Base-by-base conservation (phyloP, 805 yeast genomes). In the Yarrowia deformans region DNA sequence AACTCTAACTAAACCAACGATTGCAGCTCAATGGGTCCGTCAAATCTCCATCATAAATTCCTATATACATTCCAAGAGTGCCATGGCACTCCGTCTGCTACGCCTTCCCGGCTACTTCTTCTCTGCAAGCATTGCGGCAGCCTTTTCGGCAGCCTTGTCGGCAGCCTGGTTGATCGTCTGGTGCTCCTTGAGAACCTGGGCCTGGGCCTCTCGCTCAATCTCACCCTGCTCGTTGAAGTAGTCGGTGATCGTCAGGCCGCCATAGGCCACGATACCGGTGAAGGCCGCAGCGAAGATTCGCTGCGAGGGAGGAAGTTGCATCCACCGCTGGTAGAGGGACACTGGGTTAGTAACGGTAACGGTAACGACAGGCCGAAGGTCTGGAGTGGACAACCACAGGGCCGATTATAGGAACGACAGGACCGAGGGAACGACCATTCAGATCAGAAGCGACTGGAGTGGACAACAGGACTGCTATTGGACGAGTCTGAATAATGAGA, bases 301-400 rank as follows among this genome's bases (percentile, higher is more conserved):
- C 12, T 49, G 56, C 8, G 35, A 52, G 1, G 37, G 13, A n/a
- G 68, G 68, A 2, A 63, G 6, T 14, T 48, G n/a, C 68, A 63
- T 63, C 68, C 68, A 63, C 56, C 56, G 43, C 39, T 63, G 68
- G 56, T 63, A 63, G 68, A 63, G 56, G 18, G 68, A 63, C 55
- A 49, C 55, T 49, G 37, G 2, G 46, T 63, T 63, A 49, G 48
- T 12, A 52, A 0, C 0, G 50, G n/a, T 9, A 23, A 23, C 8
- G 12, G 48, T 1, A 48, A 10, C 29, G 56, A 50, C 29, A 9
- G 55, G 55, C 39, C 23, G 52, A 8, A 48, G 35, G 35, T 29
- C 52, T 14, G 49, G 50, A 48, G 52, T 32, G 50, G 50, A 46
- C 50, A 23, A 23, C n/a, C n/a, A n/a, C n/a, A n/a, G n/a, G n/a